Base-by-base conservation (phyloP, 371 early-diverging fungal genomes). In the Entomophthora muscae region DNA sequence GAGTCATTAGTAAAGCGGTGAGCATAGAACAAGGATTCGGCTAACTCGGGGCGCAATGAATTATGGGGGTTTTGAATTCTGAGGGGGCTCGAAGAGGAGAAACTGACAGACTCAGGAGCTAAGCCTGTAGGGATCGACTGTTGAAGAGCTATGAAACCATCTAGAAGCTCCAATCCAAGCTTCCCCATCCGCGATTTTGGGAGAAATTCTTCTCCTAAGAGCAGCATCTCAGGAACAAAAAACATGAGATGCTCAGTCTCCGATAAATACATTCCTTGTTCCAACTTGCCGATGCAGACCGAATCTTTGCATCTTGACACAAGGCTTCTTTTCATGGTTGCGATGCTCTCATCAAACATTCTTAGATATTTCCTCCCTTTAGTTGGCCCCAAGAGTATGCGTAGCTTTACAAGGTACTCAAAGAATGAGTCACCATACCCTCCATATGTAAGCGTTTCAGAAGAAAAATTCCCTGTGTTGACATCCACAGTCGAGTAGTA, bases 11-110 rank as follows among this genome's bases (percentile, higher is more conserved):
- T 89, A 5, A 86, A 71, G 31, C 88, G 74, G 64, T 79, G 89
- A 53, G 87, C 56, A 27, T 81, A 73, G 75, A 81, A 91, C n/a
- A 91, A 66, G 59, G 83, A 81, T 70, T 91, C 91, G 26, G 89
- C 64, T 0, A 85, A 83, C 74, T 91, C 91, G 32, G 1, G 65
- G 63, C 5, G 57, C 24, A 64, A 58, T n/a, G 0, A 60, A 53
- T 66, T 66, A 62, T 7, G 51, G 51, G 42, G 32, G 31, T 52
- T 64, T 10, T 1, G 59, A 28, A 1, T 7, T 28, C 1, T 61
- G 63, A 59, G 31, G n/a, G n/a, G n/a, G 3, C 0, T 26, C 1
- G 1, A 21, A 24, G 28, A 22, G 26, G 17, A 5, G 28, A 76
- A 71, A 12, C 52, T 51, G 69, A 75, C 71, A 0, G 53, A 67